phyloP scores from a whole-genome alignment of 2,329 filamentous ascomycete genomes.

The Atkinsonella texensis region DNA sequence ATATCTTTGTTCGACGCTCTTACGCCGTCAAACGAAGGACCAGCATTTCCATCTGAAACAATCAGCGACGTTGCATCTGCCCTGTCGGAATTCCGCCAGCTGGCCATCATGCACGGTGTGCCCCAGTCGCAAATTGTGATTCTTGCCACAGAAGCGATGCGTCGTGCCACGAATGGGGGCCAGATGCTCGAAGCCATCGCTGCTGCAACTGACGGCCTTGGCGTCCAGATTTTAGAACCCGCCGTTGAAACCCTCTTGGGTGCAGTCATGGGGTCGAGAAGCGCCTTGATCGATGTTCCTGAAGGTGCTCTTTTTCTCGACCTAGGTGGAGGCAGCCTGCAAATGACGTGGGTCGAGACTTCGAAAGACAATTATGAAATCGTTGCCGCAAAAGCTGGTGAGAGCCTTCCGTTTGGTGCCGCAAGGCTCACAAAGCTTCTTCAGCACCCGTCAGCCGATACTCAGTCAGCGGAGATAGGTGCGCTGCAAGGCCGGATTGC shows the following conservation, averaged over 20 bases:
- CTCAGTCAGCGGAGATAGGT: constrained; percentile 33
- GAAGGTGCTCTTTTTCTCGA: constrained; percentile 69
- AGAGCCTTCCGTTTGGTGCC: constrained; percentile 50
- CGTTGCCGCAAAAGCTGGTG: constrained; percentile 40
- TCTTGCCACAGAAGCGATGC: constrained; percentile 81
- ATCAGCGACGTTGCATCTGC: constrained; percentile 55
- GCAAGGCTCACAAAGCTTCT: constrained; percentile 43
- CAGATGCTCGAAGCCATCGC: constrained; percentile 57
- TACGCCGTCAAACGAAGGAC: constrained; percentile 34
- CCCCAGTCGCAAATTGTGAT: constrained; percentile 53
- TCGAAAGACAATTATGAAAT: constrained; percentile 33
- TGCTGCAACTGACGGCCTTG: constrained; percentile 47
- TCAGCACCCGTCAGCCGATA: constrained; percentile 24
- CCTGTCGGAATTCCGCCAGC: constrained; percentile 57
- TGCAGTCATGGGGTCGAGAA: constrained; percentile 66
- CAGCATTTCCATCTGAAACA: constrained; percentile 38
- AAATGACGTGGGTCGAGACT: constrained; percentile 53
- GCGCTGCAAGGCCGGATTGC: constrained; percentile 48
- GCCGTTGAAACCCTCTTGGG: constrained; percentile 74
- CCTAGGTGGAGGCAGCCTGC: constrained; percentile 61
- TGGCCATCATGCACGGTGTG: constrained; percentile 60
- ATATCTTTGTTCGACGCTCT: constrained; percentile 83
- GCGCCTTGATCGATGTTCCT: constrained; percentile 52
- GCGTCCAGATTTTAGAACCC: constrained; percentile 62
- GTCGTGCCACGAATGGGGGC: constrained; percentile 62